phyloP scores from a whole-genome alignment of 78 protist species.

The Guillardia theta region DNA sequence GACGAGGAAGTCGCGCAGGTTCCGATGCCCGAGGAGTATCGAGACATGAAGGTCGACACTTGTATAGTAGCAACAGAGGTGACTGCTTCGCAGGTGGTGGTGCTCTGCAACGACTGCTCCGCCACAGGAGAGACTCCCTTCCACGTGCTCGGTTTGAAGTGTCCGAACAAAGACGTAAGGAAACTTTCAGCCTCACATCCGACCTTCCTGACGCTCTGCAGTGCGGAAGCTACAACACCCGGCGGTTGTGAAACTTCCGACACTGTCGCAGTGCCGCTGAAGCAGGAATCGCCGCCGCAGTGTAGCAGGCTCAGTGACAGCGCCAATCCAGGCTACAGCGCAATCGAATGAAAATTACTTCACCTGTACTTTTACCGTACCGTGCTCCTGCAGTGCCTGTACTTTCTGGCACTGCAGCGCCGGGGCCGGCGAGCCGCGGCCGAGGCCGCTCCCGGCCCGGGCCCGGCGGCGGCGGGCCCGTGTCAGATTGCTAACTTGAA shows the following conservation, averaged over 20 bases:
- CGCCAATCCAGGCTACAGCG: no score
- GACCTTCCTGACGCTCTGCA: neutral
- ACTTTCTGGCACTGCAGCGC: no score
- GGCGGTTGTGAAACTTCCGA: neutral
- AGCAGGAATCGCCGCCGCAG: neutral
- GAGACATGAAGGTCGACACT: neutral
- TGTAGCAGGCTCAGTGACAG: no score
- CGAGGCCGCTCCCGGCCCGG: no score
- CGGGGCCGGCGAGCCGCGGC: no score
- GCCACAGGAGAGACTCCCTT: neutral
- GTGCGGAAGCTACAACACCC: constrained; percentile 27
- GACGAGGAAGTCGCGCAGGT: neutral
- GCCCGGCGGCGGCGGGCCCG: no score
- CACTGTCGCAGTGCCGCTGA: no score
- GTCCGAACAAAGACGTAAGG: neutral
- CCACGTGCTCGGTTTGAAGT: constrained; percentile 46
- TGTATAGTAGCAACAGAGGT: neutral
- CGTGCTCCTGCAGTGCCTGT: no score
- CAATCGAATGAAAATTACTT: no score
- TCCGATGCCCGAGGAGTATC: constrained; percentile 31
- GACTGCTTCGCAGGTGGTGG: neutral
- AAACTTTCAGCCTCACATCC: neutral
- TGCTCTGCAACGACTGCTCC: constrained; percentile 48
- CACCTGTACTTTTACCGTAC: no score
- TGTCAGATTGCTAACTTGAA: no score